These are phyloP conservation scores for Anthracocystis panici-leucophaei DNA, from an alignment of 1,284 basidiomycete genomes.

Conservation along the genomic window DNA sequence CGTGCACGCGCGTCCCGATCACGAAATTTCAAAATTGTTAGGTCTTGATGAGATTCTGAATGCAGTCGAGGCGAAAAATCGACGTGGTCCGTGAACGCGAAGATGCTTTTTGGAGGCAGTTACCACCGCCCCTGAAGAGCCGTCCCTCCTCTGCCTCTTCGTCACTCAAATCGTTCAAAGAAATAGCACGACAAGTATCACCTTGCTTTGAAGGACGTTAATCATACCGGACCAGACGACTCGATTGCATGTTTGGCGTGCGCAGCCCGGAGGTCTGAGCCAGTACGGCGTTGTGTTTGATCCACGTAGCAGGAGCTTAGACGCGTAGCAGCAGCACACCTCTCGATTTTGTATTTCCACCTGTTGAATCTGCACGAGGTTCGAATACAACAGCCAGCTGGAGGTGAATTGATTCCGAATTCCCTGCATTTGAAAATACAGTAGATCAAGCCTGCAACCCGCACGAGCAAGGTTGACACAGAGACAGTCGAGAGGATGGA, in stretches of 20 bases:
- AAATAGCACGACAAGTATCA: too few species aligned
- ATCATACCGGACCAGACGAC: too few species aligned
- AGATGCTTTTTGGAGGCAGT: neutral
- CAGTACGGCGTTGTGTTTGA: neutral
- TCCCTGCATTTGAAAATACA: neutral
- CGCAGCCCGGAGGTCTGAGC: neutral
- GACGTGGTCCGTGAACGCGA: conserved; percentile 42
- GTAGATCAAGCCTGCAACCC: conserved; percentile 7
- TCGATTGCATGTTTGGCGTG: too few species aligned
- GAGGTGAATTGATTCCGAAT: neutral
- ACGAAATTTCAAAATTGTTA: conserved; percentile 21
- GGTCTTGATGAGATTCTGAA: neutral
- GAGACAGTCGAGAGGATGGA: conserved; percentile 2
- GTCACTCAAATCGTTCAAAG: neutral
- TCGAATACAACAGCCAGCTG: neutral
- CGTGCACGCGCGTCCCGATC: conserved; percentile 46
- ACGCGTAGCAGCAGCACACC: conserved; percentile 2
- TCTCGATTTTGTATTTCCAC: neutral
- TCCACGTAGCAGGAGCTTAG: neutral
- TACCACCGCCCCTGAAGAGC: neutral
- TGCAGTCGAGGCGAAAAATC: neutral
- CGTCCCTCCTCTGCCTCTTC: neutral
- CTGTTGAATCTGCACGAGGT: neutral
- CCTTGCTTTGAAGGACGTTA: too few species aligned
- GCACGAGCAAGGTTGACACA: neutral